These are phyloP conservation scores for Epichloe gansuensis DNA, from an alignment of 2,329 filamentous ascomycete species.

Conservation along the genomic window DNA sequence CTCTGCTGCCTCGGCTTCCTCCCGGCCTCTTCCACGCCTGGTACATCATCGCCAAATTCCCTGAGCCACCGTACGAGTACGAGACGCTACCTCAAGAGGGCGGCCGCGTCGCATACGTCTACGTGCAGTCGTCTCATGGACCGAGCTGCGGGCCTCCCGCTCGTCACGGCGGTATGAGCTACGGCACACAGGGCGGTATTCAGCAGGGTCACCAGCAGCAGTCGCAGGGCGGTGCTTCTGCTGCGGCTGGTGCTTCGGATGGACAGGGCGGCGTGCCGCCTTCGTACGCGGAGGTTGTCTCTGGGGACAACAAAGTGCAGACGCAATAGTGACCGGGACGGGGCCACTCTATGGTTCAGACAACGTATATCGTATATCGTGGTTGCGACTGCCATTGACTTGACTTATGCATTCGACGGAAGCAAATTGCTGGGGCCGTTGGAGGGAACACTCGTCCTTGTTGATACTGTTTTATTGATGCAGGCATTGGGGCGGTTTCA, in stretches of 20 bases:
- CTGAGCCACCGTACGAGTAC: conserved; percentile 63
- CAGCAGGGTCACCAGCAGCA: conserved; percentile 1
- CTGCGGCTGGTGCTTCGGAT: conserved; percentile 28
- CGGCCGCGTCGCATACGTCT: conserved; percentile 64
- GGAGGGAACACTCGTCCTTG: no score
- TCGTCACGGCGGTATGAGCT: conserved; percentile 10
- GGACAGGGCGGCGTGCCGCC: conserved; percentile 50
- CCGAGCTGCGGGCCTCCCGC: conserved; percentile 23
- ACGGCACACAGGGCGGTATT: conserved; percentile 7
- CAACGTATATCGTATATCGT: background rate
- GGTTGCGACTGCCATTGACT: no score
- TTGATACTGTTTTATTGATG: no score
- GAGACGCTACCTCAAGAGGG: conserved; percentile 47
- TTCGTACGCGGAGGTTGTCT: conserved; percentile 80
- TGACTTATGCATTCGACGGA: background rate
- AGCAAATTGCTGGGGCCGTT: no score
- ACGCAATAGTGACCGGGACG: conserved; percentile 15
- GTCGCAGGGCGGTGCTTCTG: conserved; percentile 20
- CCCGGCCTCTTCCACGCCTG: conserved; percentile 84
- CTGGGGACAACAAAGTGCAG: conserved; percentile 87
- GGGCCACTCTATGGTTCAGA: background rate
- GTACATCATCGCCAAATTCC: conserved; percentile 93
- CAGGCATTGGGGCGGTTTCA: no score
- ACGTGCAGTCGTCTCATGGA: conserved; percentile 43
- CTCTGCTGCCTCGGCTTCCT: conserved; percentile 70